Evolutionary conservation across 2,329 filamentous ascomycete genomes (phyloP), one percentile per base, ranked within the genome.

Genomic region (Fusarium mexicanum): DNA sequence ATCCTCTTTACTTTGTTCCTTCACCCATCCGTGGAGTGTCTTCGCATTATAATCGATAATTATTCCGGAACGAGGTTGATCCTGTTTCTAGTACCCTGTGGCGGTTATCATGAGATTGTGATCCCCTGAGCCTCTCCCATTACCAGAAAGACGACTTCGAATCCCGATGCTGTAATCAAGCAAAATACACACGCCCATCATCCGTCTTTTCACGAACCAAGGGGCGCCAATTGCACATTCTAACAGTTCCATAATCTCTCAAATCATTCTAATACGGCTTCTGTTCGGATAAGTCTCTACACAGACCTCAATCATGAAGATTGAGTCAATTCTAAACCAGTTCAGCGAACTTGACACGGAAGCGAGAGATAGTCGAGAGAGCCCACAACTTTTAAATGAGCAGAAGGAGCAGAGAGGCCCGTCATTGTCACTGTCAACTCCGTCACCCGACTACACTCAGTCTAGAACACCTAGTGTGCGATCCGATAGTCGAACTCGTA

Each of bases 401-500:
- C 69, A 62, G 35, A 64, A 61, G 46, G 61, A 66, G 18, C 37
- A 61, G 54, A 40, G 55, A 55, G 50, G 68, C 16, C 61, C 67
- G 41, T 72, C 74, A 22, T 63, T 79, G 26, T 46, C 80, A 64
- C 73, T 81, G 16, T 79, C 78, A 29, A 83, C 82, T 9, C 83
- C 83, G 17, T 82, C 80, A 16, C 80, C 80, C 13, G 82, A 83
- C 38, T 77, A 74, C 38, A 69, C 69, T 40, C 76, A 76, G 17
- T 75, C 75, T n/a, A 74, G 72, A 29, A 68, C 75, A 37, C 68
- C 75, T 33, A 73, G 65, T 69, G 74, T 77, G 50, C 48, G 64
- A 26, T 75, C 64, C 33, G 70, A 78, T 38, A 72, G 61, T 26
- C 78, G 70, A 72, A 72, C 69, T 37, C 84, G 86, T 63, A 87